Percentiles rank a stretch among this genome's conserved stretches.
Conservation (phyloP, 306 rosid species). For the Luffa acutangula region DNA sequence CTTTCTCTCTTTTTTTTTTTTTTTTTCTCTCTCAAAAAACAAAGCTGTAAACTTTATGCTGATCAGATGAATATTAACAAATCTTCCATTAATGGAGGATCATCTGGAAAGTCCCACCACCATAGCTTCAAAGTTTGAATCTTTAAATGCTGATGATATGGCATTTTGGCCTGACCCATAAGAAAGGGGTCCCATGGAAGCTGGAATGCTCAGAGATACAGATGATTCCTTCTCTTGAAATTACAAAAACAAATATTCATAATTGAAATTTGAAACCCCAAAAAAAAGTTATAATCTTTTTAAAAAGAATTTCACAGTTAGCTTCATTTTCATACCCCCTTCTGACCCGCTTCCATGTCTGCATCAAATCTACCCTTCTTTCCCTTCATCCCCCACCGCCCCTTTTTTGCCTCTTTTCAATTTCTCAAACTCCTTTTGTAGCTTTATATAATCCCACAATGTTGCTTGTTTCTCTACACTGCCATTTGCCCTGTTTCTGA, state of each 20-base stretch:
- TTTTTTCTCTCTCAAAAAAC: not conserved
- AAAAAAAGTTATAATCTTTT: too few relatives aligned
- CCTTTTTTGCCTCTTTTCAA: not conserved
- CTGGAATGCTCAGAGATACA: not conserved
- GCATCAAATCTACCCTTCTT: constrained; percentile 24
- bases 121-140: not conserved
- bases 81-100: not conserved
- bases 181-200: not conserved
- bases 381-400: constrained; percentile 7
- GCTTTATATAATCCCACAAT: constrained; percentile 18
- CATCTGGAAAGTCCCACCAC: constrained; percentile 6
- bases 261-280: not conserved
- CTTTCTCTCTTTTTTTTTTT: not conserved
- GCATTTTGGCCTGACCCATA: not conserved
- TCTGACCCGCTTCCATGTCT: constrained; percentile 19
- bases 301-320: constrained; percentile 14
- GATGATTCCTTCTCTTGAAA: not conserved
- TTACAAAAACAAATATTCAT: not conserved
- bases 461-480: constrained; percentile 8
- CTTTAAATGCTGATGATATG: constrained; percentile 6
- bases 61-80: not conserved
- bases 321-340: constrained; percentile 25
- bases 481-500: constrained; percentile 3
- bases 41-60: not conserved
- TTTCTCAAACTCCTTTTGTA: not conserved